Conservation (phyloP, 2,329 filamentous ascomycete genomes). For the Monosporascus ibericus region DNA sequence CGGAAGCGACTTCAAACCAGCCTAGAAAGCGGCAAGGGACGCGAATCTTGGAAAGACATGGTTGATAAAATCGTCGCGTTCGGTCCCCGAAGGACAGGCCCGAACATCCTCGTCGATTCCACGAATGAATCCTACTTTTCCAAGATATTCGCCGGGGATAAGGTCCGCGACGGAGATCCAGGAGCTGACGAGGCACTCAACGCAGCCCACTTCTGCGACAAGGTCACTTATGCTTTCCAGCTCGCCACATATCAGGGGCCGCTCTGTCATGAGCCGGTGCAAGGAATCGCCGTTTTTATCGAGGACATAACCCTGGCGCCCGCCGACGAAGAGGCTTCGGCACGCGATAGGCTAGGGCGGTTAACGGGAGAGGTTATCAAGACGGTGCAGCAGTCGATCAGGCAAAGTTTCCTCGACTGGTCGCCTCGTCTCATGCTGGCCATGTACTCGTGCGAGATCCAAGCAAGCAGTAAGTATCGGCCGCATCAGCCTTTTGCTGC, state of each 20-base stretch:
- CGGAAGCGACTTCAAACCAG: constrained; percentile 62
- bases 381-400: constrained; percentile 76
- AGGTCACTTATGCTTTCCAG: constrained; percentile 90
- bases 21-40: constrained; percentile 67
- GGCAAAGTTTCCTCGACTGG: constrained; percentile 89
- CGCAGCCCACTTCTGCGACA: constrained; percentile 74
- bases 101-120: constrained; percentile 82
- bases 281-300: constrained; percentile 86
- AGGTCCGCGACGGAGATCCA: constrained; percentile 26
- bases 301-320: constrained; percentile 66
- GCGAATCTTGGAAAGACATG: constrained; percentile 69
- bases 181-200: constrained; percentile 45
- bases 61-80: constrained; percentile 85
- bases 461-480: constrained; percentile 69
- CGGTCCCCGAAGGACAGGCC: constrained; percentile 76
- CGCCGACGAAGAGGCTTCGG: constrained; percentile 45
- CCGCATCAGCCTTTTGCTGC: constrained; percentile 1
- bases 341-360: constrained; percentile 64
- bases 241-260: constrained; percentile 84
- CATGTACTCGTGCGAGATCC: constrained; percentile 98
- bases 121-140: constrained; percentile 64
- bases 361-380: constrained; percentile 92
- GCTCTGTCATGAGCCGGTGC: constrained; percentile 85
- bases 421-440: constrained; percentile 89
- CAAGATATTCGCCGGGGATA: constrained; percentile 54